A percentile compares a stretch with the other conserved stretches of the same genome.
These are phyloP conservation scores for Nepenthes alata DNA, from an alignment of 179 eudicot genomes.

Conservation along the genomic window DNA sequence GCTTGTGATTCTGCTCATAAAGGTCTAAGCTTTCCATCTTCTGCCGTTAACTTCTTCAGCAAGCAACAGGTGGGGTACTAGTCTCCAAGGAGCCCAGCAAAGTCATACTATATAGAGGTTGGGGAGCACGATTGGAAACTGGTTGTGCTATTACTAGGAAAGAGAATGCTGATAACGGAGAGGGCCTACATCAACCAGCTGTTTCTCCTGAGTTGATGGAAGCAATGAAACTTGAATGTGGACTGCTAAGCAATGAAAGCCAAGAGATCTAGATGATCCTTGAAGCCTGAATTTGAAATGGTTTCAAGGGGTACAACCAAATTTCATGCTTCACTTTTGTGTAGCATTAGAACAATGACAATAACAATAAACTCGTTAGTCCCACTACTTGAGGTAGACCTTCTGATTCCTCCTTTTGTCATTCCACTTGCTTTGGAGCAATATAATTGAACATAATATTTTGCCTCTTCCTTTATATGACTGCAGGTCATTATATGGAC, in stretches of 20 bases:
- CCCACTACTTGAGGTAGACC: no score
- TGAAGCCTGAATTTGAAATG: no score
- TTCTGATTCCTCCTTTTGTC: background rate
- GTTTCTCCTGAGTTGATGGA: conserved; percentile 73
- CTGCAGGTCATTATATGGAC: background rate
- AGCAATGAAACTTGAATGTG: conserved; percentile 89
- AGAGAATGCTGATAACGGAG: conserved; percentile 7
- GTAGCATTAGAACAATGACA: no score
- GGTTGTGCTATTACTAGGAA: conserved; percentile 15
- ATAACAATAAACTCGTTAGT: no score
- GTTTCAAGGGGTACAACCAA: no score
- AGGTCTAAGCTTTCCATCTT: conserved; percentile 9
- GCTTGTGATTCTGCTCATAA: conserved; percentile 5
- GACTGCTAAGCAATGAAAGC: conserved; percentile 25
- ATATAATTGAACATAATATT: background rate
- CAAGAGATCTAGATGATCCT: no score
- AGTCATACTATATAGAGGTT: conserved; percentile 84
- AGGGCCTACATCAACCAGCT: conserved; percentile 13
- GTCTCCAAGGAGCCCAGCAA: conserved; percentile 93
- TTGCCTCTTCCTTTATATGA: background rate
- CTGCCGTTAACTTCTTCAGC: conserved; percentile 31
- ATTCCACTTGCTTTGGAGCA: background rate
- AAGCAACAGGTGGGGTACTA: conserved; percentile 87
- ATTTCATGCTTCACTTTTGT: no score
- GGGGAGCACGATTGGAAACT: conserved; percentile 53